phyloP scores from a whole-genome alignment of 1,284 basidiomycete genomes.

The Afroboletus lepidellus region DNA sequence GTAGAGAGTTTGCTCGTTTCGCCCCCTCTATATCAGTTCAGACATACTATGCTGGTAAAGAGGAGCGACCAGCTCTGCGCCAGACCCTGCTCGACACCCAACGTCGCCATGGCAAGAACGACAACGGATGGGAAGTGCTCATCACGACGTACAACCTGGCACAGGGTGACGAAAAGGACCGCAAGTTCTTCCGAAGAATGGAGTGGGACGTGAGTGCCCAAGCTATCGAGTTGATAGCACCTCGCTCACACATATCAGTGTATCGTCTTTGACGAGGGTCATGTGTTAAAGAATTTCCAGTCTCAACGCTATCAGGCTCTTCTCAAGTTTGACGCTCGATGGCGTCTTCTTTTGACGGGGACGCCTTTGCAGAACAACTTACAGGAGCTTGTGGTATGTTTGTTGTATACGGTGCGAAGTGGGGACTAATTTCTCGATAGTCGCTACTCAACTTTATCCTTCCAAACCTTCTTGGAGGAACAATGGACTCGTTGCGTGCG shows the following conservation, averaged over 20 bases:
- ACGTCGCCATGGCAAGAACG: conserved; percentile 41
- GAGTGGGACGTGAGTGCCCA: conserved; percentile 79
- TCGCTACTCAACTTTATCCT: conserved; percentile 99
- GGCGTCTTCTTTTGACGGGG: conserved; percentile 92
- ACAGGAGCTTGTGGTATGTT: conserved; percentile 89
- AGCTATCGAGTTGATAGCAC: background rate
- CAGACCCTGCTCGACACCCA: conserved; percentile 66
- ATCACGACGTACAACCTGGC: conserved; percentile 97
- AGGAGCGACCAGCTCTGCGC: conserved; percentile 79
- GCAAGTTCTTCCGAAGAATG: conserved; percentile 88
- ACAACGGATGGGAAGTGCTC: conserved; percentile 85
- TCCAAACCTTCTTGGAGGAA: conserved; percentile 83
- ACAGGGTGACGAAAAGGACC: conserved; percentile 82
- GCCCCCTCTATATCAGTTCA: conserved; percentile 85
- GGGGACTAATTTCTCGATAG: conserved; percentile 40
- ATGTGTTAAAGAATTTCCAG: conserved; percentile 95
- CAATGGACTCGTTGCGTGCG: conserved; percentile 76
- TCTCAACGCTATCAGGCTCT: conserved; percentile 93
- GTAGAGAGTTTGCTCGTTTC: conserved; percentile 91
- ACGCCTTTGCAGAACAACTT: conserved; percentile 92
- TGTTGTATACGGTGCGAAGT: conserved; percentile 16
- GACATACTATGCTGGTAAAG: conserved; percentile 93
- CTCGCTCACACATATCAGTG: conserved; percentile 46
- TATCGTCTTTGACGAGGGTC: conserved; percentile 94
- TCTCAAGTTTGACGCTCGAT: conserved; percentile 81